Evolutionary conservation across 257 asterid species (phyloP).

Genomic region (Voacanga thouarsii): DNA sequence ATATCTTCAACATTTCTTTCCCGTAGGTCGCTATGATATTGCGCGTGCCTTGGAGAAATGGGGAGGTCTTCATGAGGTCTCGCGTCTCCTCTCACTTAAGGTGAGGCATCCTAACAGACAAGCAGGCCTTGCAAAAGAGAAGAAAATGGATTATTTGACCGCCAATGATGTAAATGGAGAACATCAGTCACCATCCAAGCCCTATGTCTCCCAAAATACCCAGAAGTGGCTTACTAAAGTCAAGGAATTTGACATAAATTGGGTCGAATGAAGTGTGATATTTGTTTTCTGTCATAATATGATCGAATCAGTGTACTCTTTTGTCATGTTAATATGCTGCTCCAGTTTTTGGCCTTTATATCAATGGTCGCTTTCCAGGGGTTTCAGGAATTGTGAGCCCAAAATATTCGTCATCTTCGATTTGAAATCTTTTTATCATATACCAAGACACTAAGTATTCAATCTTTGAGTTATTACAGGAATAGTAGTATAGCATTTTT

Average conservation of each 20-base stretch:
- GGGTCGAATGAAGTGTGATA: conserved; percentile 53
- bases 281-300: background rate
- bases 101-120: conserved; percentile 79
- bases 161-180: conserved; percentile 29
- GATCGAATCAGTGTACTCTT: background rate
- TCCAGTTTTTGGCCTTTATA: background rate
- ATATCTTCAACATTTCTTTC: background rate
- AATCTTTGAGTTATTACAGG: too few species aligned
- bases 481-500: too few species aligned
- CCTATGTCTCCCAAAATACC: conserved; percentile 59
- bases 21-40: conserved; percentile 76
- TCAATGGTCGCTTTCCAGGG: background rate
- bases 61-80: conserved; percentile 96
- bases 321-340: background rate
- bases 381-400: too few species aligned
- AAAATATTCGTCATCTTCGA: too few species aligned
- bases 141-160: conserved; percentile 35
- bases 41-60: conserved; percentile 96
- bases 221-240: conserved; percentile 64
- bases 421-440: too few species aligned
- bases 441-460: too few species aligned
- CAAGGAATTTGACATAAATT: conserved; percentile 71
- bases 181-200: conserved; percentile 36
- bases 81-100: conserved; percentile 76
- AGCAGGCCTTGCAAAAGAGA: conserved; percentile 50